Base-by-base conservation (phyloP, 305 asterid species). In the Solanum hybrid region DNA sequence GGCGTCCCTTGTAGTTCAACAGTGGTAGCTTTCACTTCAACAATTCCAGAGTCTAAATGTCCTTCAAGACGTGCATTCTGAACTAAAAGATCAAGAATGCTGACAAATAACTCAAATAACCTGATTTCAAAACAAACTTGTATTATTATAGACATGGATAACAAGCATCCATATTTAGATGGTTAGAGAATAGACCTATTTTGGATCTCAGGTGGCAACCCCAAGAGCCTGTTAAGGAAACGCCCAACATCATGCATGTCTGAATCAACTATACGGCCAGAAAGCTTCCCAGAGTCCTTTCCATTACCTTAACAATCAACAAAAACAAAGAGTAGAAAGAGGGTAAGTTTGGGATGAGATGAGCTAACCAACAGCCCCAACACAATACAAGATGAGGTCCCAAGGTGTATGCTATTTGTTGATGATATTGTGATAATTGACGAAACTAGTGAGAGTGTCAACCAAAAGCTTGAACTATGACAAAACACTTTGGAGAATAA, bases 241-340 rank as follows among this genome's bases (percentile, higher is more conserved):
- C 99, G 98, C 88, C 98, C 99, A 90, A 97, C 99, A 93, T 98
- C 99, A 87, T 95, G 96, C 99, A 94, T 96, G 92, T 98, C 98
- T 79, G 98, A 95, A 91, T 98, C 99, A 91, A 93, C 95, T 92
- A 98, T 94, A 41, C 96, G 97, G 20, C 99, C 98, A 90, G 97
- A 91, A 82, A 94, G 79, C 92, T 93, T 97, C 91, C 96, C 95
- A 80, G 93, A 89, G 39, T 97, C 99, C 91, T 95, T 96, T 77
- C 96, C 98, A 90, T 91, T 94, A 91, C 98, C 99, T 97, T 91
- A 27, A 90, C 89, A 70, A 90, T 38, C 86, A 92, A 79, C 72
- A 90, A 82, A 85, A 91, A 31, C 32, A 85, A 85, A 57, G 88
- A 85, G 88, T 32, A 29, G 77, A 61, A 57, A 51, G 68, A 32